A percentile compares a stretch with the other conserved stretches of the same genome.
Conservation (phyloP, 2,329 filamentous ascomycete genomes). For the Tolypocladium sp. region DNA sequence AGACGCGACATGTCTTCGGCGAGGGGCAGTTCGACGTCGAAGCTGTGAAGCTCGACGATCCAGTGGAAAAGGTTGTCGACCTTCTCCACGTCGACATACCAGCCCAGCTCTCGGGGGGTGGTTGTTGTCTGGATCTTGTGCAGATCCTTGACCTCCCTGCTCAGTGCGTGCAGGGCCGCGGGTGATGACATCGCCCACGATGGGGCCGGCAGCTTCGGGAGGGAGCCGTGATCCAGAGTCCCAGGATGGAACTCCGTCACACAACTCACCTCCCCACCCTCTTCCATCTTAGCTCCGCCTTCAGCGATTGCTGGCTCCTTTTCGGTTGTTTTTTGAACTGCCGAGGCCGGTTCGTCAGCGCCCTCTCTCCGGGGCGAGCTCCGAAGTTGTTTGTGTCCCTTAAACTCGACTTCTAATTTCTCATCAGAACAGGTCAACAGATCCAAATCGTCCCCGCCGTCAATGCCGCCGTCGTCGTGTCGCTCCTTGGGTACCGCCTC, state of each 20-base stretch:
- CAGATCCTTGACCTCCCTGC: conserved; percentile 50
- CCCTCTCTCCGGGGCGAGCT: too few relatives aligned
- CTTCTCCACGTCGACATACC: conserved; percentile 64
- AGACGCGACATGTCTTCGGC: conserved; percentile 62
- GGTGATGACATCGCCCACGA: conserved; percentile 19
- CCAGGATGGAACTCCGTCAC: conserved; percentile 53
- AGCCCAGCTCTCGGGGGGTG: conserved; percentile 61
- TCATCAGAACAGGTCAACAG: background rate
- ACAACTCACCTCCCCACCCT: background rate
- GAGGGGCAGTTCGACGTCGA: conserved; percentile 59
- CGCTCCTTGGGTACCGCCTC: too few relatives aligned
- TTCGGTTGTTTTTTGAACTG: too few relatives aligned
- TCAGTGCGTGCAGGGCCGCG: conserved; percentile 14
- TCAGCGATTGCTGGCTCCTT: background rate
- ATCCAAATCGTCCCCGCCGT: conserved; percentile 1
- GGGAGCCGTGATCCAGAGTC: conserved; percentile 46
- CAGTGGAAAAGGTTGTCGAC: conserved; percentile 77
- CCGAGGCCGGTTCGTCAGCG: too few relatives aligned
- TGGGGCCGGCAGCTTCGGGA: conserved; percentile 50
- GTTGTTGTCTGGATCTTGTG: conserved; percentile 54
- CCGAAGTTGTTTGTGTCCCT: too few relatives aligned
- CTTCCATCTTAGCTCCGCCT: background rate
- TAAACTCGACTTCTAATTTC: background rate
- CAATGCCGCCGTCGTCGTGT: background rate
- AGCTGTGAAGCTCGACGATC: conserved; percentile 84